Conservation (phyloP, 805 yeast genomes). For the baker's yeast (Saccharomyces cerevisiae) region DNA sequence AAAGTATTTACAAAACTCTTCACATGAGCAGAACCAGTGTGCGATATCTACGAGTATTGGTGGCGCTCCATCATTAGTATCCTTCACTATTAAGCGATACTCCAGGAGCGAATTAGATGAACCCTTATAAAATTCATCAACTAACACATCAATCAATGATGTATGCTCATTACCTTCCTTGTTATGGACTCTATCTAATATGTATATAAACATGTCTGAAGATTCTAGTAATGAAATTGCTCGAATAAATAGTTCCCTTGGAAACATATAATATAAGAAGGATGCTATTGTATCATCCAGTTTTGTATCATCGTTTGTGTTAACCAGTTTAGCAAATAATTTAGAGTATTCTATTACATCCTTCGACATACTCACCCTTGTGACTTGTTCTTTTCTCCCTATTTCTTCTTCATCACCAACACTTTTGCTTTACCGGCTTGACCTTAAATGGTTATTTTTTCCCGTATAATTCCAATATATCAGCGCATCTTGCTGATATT, state of each 20-base stretch:
- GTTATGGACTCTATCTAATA: conserved; percentile 9
- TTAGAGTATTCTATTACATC: conserved; percentile 4
- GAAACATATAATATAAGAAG: conserved; percentile 27
- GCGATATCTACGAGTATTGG: conserved; percentile 26
- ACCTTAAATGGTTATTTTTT: neutral
- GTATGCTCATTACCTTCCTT: neutral
- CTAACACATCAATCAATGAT: neutral
- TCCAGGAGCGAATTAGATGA: conserved; percentile 7
- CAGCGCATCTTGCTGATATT: neutral
- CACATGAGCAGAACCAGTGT: conserved; percentile 30
- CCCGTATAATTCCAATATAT: neutral
- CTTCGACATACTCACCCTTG: neutral
- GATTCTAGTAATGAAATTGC: conserved; percentile 31
- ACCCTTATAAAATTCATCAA: conserved; percentile 7
- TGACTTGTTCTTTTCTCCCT: neutral
- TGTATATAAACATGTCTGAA: conserved; percentile 27
- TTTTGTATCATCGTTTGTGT: conserved; percentile 9
- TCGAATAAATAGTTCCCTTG: conserved; percentile 26
- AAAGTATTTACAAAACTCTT: conserved; percentile 21
- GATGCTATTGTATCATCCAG: conserved; percentile 25
- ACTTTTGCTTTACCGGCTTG: neutral
- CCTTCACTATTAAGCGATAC: conserved; percentile 21
- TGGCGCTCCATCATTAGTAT: conserved; percentile 8
- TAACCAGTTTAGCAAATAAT: conserved; percentile 4
- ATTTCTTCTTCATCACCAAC: neutral